phyloP scores from a whole-genome alignment of 257 asterid genomes.

The Nicotiana otophora region DNA sequence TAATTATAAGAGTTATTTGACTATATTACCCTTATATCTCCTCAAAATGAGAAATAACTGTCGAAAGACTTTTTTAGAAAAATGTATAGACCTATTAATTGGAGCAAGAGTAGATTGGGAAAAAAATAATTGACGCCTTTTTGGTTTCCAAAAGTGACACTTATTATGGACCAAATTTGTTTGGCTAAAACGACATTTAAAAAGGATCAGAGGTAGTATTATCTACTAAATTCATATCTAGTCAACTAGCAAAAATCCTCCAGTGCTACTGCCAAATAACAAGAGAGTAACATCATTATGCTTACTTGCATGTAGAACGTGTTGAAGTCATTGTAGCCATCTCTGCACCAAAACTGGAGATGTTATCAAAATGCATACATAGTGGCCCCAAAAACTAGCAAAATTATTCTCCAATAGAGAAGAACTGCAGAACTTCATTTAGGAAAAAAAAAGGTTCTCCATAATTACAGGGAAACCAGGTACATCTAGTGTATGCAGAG shows the following conservation, averaged over 20 bases:
- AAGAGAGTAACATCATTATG: conserved; percentile 19
- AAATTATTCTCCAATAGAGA: background rate
- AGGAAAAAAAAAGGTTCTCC: background rate
- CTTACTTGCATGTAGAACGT: conserved; percentile 99
- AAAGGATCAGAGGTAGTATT: too few species aligned
- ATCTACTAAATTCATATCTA: background rate
- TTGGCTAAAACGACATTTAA: too few species aligned
- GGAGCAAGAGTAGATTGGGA: too few species aligned
- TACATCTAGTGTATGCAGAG: background rate
- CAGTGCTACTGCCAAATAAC: conserved; percentile 6
- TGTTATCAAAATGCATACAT: conserved; percentile 23
- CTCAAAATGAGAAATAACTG: too few species aligned
- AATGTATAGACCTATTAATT: too few species aligned
- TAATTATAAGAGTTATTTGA: too few species aligned
- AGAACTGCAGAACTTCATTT: background rate
- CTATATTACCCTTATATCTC: too few species aligned
- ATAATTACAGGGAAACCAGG: background rate
- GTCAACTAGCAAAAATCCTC: background rate
- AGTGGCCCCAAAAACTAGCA: background rate
- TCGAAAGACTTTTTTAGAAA: too few species aligned
- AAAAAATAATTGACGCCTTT: too few species aligned
- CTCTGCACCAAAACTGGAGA: conserved; percentile 60
- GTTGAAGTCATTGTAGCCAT: conserved; percentile 98
- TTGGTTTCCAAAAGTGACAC: too few species aligned
- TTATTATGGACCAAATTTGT: too few species aligned